Conservation (phyloP, 2,329 filamentous ascomycete species). For the Cladosporium oxysporum region DNA sequence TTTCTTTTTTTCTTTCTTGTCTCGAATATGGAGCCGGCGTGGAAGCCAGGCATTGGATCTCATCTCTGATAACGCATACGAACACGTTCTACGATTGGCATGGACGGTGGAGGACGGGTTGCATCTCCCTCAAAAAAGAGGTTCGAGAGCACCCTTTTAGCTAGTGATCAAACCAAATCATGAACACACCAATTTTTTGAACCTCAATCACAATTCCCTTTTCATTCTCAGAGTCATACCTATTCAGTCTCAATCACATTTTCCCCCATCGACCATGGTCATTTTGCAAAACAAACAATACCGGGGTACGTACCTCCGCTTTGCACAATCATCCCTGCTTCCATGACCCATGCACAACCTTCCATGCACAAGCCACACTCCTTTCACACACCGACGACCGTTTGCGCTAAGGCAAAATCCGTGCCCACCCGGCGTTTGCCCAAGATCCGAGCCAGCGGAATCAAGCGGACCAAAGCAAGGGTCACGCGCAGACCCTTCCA, state of each 20-base stretch:
- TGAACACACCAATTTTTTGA: constrained; percentile 4
- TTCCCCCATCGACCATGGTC: not conserved
- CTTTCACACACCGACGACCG: constrained; percentile 12
- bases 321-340: constrained; percentile 9
- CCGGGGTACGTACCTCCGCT: not conserved
- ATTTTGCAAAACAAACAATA: constrained; percentile 3
- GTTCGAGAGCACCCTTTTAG: constrained; percentile 10
- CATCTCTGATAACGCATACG: constrained; percentile 13
- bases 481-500: not conserved
- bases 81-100: constrained; percentile 7
- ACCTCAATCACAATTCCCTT: not conserved
- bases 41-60: constrained; percentile 14
- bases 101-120: constrained; percentile 10
- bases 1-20: constrained; percentile 13
- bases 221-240: not conserved
- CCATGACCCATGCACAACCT: not conserved
- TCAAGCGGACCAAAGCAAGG: not conserved
- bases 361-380: constrained; percentile 13
- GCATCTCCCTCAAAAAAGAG: constrained; percentile 8
- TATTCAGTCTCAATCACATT: not conserved
- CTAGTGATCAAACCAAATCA: constrained; percentile 12
- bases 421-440: not conserved
- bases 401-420: not conserved
- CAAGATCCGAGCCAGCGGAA: constrained; percentile 10
- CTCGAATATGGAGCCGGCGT: constrained; percentile 27